Evolutionary conservation across 2,329 filamentous ascomycete genomes (phyloP), one percentile per base, ranked within the genome.

Genomic region (Grosmannia serpens): DNA sequence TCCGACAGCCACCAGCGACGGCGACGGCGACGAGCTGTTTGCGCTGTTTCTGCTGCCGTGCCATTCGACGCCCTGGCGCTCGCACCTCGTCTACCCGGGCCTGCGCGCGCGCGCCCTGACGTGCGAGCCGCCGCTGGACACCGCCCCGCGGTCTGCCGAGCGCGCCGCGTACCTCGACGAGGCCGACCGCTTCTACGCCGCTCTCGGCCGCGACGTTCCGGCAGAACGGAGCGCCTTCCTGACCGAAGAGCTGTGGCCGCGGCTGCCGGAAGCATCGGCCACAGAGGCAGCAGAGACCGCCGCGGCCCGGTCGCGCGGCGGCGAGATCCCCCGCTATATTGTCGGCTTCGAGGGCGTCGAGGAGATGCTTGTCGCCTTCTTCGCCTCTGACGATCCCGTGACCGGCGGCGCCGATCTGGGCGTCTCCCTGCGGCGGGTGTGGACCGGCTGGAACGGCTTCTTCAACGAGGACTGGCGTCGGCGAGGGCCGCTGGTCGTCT

Each of bases 31-130:
- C 41, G 78, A 81, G 60, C 76, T 84, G 13, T 86, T 85, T 65
- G 83, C 86, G 38, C 86, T 87, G 24, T 96, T 97, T 73, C 79
- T 99, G 27, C 95, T 91, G 80, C 94, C 94, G 11, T 99, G 94
- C 73, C 94, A 99, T 76, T 89, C 88, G 64, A 97, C 92, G 0
- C 92, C 94, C 2, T 97, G 94, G 92, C 87, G 91, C 66, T 91
- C 87, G 20, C 88, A 95, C 67, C 80, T 97, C 46, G 77, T 95
- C 61, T 82, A 94, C 67, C 82, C 89, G 0, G 74, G 76, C 33
- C 83, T 96, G 57, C 74, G 82, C 59, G 91, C 90, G 4, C 91
- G 91, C 77, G 92, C 91, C 0, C 76, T 97, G 20, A 87, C 88
- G 7, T 99, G 94, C 71, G 91, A 96, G 65, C 94, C 94, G 1